phyloP scores from a whole-genome alignment of 1,284 basidiomycete genomes.

The Ustilago esculenta region DNA sequence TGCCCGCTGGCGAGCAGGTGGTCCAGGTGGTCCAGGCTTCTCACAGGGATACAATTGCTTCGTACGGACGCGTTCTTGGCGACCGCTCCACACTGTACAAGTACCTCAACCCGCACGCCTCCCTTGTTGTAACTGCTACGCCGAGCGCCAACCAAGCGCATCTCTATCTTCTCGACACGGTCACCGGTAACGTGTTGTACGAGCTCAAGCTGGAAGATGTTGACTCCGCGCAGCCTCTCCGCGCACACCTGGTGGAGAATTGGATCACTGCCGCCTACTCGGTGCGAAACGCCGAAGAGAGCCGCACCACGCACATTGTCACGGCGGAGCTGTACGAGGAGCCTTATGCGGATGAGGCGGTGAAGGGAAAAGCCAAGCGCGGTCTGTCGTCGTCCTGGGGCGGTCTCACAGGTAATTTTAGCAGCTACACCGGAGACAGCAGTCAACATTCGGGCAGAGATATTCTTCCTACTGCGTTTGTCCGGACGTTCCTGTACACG shows the following conservation, averaged over 20 bases:
- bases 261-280: conserved; percentile 86
- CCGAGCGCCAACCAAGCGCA: conserved; percentile 68
- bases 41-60: conserved; percentile 34
- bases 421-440: conserved; percentile 42
- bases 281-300: conserved; percentile 72
- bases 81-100: conserved; percentile 92
- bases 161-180: conserved; percentile 80
- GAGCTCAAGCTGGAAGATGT: conserved; percentile 58
- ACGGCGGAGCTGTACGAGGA: conserved; percentile 86
- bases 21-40: conserved; percentile 33
- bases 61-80: conserved; percentile 79
- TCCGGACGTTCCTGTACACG: conserved; percentile 79
- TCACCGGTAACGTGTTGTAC: conserved; percentile 79
- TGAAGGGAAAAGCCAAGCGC: conserved; percentile 2
- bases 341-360: conserved; percentile 74
- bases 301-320: conserved; percentile 66
- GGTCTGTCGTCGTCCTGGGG: conserved; percentile 23
- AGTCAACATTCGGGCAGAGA: neutral
- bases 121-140: conserved; percentile 72
- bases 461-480: conserved; percentile 68
- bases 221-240: conserved; percentile 69
- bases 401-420: conserved; percentile 35
- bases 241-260: conserved; percentile 82
- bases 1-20: conserved; percentile 45
- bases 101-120: conserved; percentile 85